Evolutionary conservation across 2,329 filamentous ascomycete species (phyloP), one percentile per base, ranked within the genome.

Genomic region (Plenodomus lindquistii): DNA sequence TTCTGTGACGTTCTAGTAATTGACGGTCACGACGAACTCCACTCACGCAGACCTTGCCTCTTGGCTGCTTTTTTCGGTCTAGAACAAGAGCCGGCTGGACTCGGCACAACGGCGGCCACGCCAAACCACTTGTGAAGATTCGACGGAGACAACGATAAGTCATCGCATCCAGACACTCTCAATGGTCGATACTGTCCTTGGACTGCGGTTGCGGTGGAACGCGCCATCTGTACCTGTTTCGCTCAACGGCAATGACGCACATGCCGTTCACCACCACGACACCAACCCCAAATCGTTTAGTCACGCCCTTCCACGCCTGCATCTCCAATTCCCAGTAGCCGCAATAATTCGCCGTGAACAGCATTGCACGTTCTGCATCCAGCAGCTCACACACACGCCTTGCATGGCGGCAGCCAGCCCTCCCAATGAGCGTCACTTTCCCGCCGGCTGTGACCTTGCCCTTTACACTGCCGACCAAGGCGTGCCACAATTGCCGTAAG

Each of bases 401-500:
- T 55, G 66, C 66, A 70, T 70, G 60, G 57, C 46, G 51, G n/a
- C n/a, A n/a, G n/a, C n/a, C n/a, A 7, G 27, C 46, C 54, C 55
- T 56, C 57, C 63, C 63, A 65, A 72, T 71, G 67, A 63, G 55
- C 52, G 47, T 57, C 42, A 56, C 62, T 31, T 31, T 31, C 27
- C 27, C 27, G 27, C 15, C 27, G 27, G 27, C 27, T 15, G 27
- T 31, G 9, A 7, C 27, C 4, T 31, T 31, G 47, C 52, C 60
- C 31, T 52, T 70, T 37, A 59, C 59, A 31, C 59, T 68, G 16
- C 67, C 70, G 24, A 67, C 69, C 31, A 70, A 72, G 66, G 61
- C 79, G 51, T 86, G 83, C 67, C 81, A 85, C 70, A 85, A 84
- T 70, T 86, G 83, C 69, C 81, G 82, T 50, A 79, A 78, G 48